Evolutionary conservation across 108 stramenopile genomes (phyloP).

Genomic region (Cyclotella cryptica): DNA sequence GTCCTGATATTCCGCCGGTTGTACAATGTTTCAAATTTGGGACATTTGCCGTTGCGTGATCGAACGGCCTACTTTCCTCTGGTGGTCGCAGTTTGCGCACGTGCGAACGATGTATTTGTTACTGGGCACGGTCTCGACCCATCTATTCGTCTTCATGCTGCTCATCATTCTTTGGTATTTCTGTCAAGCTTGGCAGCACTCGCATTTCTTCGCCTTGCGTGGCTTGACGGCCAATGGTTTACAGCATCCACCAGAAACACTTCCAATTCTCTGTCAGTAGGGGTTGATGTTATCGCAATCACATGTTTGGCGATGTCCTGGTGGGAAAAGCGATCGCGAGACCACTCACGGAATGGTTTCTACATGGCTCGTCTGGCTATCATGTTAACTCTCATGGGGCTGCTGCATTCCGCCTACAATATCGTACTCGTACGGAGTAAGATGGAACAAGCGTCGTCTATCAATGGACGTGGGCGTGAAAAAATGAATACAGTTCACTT

Average conservation of each 20-base stretch:
- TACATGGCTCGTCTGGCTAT: slow-evolving; percentile 51
- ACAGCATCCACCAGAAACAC: neutral
- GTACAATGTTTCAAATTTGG: slow-evolving; percentile 21
- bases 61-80: slow-evolving; percentile 38
- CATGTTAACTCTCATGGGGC: slow-evolving; percentile 40
- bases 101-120: slow-evolving; percentile 63
- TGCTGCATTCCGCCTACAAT: slow-evolving; percentile 32
- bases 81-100: slow-evolving; percentile 57
- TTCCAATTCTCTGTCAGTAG: slow-evolving; percentile 15
- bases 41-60: neutral
- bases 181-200: slow-evolving; percentile 59
- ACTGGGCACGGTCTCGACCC: slow-evolving; percentile 86
- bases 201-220: slow-evolving; percentile 44
- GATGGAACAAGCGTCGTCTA: neutral
- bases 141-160: slow-evolving; percentile 71
- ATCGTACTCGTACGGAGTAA: slow-evolving; percentile 3
- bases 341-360: slow-evolving; percentile 69
- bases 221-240: slow-evolving; percentile 3
- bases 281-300: slow-evolving; percentile 53
- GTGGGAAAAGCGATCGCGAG: slow-evolving; percentile 72
- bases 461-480: neutral
- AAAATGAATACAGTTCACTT: too few relatives aligned
- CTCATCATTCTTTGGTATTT: slow-evolving; percentile 71
- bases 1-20: slow-evolving; percentile 45
- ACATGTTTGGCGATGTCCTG: slow-evolving; percentile 63